Evolutionary conservation across 495 filamentous ascomycete genomes (phyloP), one percentile per base, ranked within the genome.

Genomic region (Podospora bellae-mahoneyi): DNA sequence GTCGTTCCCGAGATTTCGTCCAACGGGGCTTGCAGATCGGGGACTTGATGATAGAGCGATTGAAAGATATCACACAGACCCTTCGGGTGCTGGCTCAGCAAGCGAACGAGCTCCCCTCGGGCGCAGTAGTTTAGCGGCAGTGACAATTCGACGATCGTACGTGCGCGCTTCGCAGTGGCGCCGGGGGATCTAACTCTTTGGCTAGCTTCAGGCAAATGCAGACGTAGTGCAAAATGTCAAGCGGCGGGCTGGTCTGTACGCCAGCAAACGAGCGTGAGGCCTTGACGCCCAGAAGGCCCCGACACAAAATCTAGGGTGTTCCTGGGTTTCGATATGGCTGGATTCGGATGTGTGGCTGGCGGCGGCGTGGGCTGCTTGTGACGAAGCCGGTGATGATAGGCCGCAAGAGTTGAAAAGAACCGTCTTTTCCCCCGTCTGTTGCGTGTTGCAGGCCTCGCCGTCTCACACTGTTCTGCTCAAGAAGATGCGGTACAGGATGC

Each of bases 11-110:
- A 65, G 65, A 67, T 23, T 48, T 68, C 54, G 68, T 57, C 67
- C 64, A 73, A 66, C 64, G 20, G 62, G 68, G 44, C 68, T 66
- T 71, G 74, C 72, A 74, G 74, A 72, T 73, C 72, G 72, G 72
- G 39, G 61, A 48, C n/a, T 68, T 65, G 69, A 62, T 67, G 69
- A 64, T 32, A 68, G 62, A 67, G 67, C 66, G 74, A 74, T 73
- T 73, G 70, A 64, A 70, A 72, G 68, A 68, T 72, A 64, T 64
- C 57, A 65, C 70, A 73, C 71, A 68, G 60, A 64, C 68, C 68
- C 68, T 69, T 73, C 69, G 67, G 64, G n/a, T 58, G 23, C 55
- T 58, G 55, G 63, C 68, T 61, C 20, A 72, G 66, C 65, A 63
- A 67, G 64, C 69, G 69, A 72, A 64, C 61, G 34, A 66, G 58